Percentiles rank a stretch among this genome's conserved stretches.
Evolutionary conservation across 768 basidiomycete genomes (phyloP).

Genomic region (Russula compacta): DNA sequence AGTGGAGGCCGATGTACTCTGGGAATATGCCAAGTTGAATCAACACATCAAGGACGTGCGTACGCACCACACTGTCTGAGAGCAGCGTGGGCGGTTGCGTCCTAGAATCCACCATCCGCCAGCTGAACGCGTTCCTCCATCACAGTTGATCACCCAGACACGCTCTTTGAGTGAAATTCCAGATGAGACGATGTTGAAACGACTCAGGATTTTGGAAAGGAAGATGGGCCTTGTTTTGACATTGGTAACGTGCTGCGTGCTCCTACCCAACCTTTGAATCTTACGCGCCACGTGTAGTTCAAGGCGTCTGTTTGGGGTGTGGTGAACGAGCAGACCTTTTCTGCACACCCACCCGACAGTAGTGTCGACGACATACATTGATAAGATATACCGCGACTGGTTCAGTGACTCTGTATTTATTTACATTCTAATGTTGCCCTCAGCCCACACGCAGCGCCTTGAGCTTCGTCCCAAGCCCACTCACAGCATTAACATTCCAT

Average conservation of each 20-base stretch:
- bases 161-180: conserved; percentile 64
- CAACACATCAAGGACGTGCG: conserved; percentile 71
- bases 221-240: conserved; percentile 96
- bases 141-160: conserved; percentile 58
- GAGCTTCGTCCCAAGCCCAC: conserved; percentile 40
- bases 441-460: conserved; percentile 30
- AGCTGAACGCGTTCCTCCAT: not conserved
- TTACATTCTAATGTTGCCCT: conserved; percentile 12
- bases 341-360: conserved; percentile 5
- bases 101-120: not conserved
- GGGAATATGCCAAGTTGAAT: conserved; percentile 88
- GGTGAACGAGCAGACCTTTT: conserved; percentile 64
- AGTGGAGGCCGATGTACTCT: conserved; percentile 72
- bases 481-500: conserved; percentile 69
- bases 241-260: conserved; percentile 38
- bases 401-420: not conserved
- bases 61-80: not conserved
- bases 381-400: not conserved
- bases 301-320: conserved; percentile 96
- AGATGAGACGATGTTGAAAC: conserved; percentile 65
- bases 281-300: conserved; percentile 44
- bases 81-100: not conserved
- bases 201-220: conserved; percentile 74
- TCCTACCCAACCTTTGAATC: no score
- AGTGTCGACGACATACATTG: conserved; percentile 10